Base-by-base conservation (phyloP, 2,329 filamentous ascomycete species). In the Boeremia lycopersici region DNA sequence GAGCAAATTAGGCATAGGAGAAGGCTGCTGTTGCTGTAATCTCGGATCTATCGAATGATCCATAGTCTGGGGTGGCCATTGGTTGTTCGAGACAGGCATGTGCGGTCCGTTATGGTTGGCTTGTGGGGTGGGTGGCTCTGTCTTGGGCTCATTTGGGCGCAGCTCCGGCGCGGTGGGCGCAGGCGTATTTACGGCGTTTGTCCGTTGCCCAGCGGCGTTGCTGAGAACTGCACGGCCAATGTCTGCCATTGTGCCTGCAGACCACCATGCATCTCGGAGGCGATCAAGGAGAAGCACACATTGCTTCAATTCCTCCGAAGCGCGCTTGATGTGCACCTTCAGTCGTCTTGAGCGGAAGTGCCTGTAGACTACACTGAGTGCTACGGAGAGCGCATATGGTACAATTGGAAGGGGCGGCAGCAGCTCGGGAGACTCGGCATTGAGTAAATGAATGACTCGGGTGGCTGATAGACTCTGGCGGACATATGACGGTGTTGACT, bases 401-500 rank as follows among this genome's bases (percentile, higher is more conserved):
- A 85, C 76, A 5, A 85, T 75, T 1, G 83, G 83, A 4, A 85
- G 69, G 0, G 82, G 81, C 23, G 82, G 77, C 1, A 85, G 71
- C 11, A 75, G 64, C 29, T 77, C 70, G 6, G 77, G 73, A 15
- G 77, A 74, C 63, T 81, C 77, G 28, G 76, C 74, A 11, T 77
- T 77, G 25, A 82, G 77, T 19, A 81, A 78, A 44, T 81, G 80
- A 38, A 83, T 79, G 39, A 85, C 81, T 48, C 83, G 79, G 23
- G 82, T 77, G n/a, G 83, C 81, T 15, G 82, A 82, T 4, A 84
- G 76, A 29, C 79, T 80, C 63, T 84, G 82, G 12, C 83, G 80
- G 13, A 82, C 76, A 42, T 81, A 81, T 1, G 82, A 84, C 4
- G 79, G 71, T 5, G 78, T 80, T 3, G 78, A 78, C 30, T 78